Evolutionary conservation across 345 rosid species (phyloP).

Genomic region (Boechera retrofracta): DNA sequence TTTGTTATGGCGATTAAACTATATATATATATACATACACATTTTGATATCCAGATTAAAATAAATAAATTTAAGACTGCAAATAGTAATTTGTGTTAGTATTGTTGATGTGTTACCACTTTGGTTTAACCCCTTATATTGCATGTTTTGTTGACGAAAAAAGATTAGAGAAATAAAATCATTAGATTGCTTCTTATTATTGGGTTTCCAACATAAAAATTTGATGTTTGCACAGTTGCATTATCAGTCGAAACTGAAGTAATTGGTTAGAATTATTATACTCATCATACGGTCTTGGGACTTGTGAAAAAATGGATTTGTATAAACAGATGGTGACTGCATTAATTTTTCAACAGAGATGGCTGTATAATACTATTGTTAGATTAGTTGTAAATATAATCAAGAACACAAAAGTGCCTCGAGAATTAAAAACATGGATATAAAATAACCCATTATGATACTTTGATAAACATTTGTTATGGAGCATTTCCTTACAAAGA

Average conservation of each 20-base stretch:
- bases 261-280: conserved; percentile 6
- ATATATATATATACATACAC: no score
- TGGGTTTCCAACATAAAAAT: conserved; percentile 22
- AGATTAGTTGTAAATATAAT: conserved; percentile 37
- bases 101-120: no score
- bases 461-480: background rate
- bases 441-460: conserved; percentile 8
- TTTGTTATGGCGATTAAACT: no score
- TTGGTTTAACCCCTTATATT: background rate
- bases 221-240: conserved; percentile 16
- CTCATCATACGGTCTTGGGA: conserved; percentile 7
- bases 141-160: background rate
- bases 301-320: conserved; percentile 35
- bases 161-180: background rate
- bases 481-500: background rate
- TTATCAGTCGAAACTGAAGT: conserved; percentile 2
- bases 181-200: background rate
- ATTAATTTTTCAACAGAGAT: conserved; percentile 28
- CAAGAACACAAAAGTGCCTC: conserved; percentile 43
- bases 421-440: conserved; percentile 34
- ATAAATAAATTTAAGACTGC: no score
- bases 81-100: background rate
- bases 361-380: conserved; percentile 30
- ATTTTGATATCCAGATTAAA: no score
- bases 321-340: conserved; percentile 5